Evolutionary conservation across 257 asterid species (phyloP).

Genomic region (Capsicum chinense): DNA sequence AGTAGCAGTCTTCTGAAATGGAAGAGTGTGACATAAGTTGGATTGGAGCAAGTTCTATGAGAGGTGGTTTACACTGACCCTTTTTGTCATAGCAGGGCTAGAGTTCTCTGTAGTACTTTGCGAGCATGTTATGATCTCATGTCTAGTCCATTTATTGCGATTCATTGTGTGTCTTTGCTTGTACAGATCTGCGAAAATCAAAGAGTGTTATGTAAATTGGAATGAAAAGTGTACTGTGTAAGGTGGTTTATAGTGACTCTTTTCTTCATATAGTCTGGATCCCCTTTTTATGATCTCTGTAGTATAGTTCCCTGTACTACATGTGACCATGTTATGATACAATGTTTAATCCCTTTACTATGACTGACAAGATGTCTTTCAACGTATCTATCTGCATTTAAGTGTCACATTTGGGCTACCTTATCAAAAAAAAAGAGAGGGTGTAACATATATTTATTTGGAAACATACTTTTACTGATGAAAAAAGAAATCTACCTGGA

Average conservation of each 20-base stretch:
- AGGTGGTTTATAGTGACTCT: slow-evolving; percentile 4
- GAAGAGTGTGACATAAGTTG: slow-evolving; percentile 7
- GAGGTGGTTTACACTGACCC: background rate
- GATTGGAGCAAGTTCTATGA: background rate
- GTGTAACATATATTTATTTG: background rate
- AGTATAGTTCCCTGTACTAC: background rate
- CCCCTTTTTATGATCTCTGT: background rate
- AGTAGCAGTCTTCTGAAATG: background rate
- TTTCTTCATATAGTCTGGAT: background rate
- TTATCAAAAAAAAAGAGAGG: background rate
- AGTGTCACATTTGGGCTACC: background rate
- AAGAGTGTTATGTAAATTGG: background rate
- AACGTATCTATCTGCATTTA: background rate
- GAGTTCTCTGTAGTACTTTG: background rate
- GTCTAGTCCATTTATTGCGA: slow-evolving; percentile 11
- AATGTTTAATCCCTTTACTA: slow-evolving; percentile 15
- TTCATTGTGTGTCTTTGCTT: background rate
- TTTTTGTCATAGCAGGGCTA: background rate
- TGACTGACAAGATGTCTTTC: background rate
- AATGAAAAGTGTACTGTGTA: background rate
- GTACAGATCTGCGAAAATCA: background rate
- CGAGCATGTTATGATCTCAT: background rate
- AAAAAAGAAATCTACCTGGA: background rate
- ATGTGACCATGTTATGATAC: background rate
- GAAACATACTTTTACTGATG: slow-evolving; percentile 1